Evolutionary conservation across 2,329 filamentous ascomycete species (phyloP), one percentile per base, ranked within the genome.

Genomic region (Trichoderma sp.): DNA sequence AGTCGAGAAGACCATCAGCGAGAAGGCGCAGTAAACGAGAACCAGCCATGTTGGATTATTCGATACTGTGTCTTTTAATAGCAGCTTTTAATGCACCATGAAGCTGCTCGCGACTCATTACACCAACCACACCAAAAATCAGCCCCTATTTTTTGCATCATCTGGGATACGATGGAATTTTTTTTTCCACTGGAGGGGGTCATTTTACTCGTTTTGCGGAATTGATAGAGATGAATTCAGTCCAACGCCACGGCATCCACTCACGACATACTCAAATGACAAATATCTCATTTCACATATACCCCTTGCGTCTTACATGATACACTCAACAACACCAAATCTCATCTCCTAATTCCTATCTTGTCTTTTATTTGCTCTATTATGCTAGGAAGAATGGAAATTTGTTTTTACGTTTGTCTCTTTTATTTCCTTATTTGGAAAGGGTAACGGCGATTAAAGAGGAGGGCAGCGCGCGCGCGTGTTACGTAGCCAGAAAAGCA

Each of bases 1-100:
- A 55, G 77, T 83, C 77, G 80, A 81, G 76, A 76, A 82, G 74
- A 78, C 78, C 70, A 73, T 78, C 33, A 75, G 74, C 71, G 80
- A 82, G 72, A 82, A 81, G 75, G 73, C 59, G 19, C 62, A 70
- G 43, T 71, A 71, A 68, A 58, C 21, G 4, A 13, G n/a, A n/a
- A 55, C 31, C 47, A 21, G 47, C n/a, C 40, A n/a, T n/a, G n/a
- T 14, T 21, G 21, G n/a, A 6, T 29, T n/a, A 10, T 29, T 43
- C 43, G 29, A 33, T 61, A 19, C 59, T 47, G 24, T 10, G 40
- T 27, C 27, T n/a, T n/a, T 31, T 1, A 14, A 8, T 33, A 33
- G n/a, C 6, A 3, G 35, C 27, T n/a, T 7, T 8, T 55, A 13
- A n/a, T 16, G 19, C 27, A 27, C 24, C n/a, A 37, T 16, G 19